Conservation (phyloP, 179 eudicot species). For the Heliamphora pulchella region DNA sequence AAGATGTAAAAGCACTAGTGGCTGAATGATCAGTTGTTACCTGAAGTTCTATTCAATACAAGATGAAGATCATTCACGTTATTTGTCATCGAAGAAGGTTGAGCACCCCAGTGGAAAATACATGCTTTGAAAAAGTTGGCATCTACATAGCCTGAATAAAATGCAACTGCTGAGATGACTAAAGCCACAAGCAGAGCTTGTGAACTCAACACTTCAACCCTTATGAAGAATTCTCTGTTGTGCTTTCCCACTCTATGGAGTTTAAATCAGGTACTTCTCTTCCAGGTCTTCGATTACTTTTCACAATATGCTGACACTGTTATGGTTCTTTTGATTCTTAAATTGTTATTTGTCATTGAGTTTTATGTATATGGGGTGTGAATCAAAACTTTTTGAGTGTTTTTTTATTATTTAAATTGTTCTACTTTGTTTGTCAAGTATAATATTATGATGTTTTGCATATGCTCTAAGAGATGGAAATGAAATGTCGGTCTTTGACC, state of each 20-base stretch:
- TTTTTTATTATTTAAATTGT: background rate
- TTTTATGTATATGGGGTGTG: too few species aligned
- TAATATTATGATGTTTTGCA: background rate
- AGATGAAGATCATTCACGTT: constrained; percentile 23
- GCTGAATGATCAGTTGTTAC: constrained; percentile 9
- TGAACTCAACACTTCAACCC: constrained; percentile 24
- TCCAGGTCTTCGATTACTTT: constrained; percentile 14
- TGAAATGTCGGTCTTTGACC: background rate
- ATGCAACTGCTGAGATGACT: constrained; percentile 16
- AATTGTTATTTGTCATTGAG: background rate
- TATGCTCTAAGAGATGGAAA: background rate
- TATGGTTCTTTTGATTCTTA: constrained; percentile 1
- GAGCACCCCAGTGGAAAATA: constrained; percentile 19
- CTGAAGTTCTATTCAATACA: constrained; percentile 23
- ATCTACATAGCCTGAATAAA: constrained; percentile 9
- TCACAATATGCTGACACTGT: background rate
- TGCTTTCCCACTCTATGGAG: background rate
- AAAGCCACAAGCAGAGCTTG: constrained; percentile 15
- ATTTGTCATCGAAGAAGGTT: constrained; percentile 11
- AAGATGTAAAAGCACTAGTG: background rate
- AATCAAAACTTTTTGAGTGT: background rate
- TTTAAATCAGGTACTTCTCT: constrained; percentile 10
- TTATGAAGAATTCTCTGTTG: background rate
- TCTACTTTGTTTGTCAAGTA: background rate
- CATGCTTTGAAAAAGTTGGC: constrained; percentile 14